Percentiles rank a stretch among this genome's conserved stretches.
phyloP scores from a whole-genome alignment of 345 rosid species.

The Brassica carinata region DNA sequence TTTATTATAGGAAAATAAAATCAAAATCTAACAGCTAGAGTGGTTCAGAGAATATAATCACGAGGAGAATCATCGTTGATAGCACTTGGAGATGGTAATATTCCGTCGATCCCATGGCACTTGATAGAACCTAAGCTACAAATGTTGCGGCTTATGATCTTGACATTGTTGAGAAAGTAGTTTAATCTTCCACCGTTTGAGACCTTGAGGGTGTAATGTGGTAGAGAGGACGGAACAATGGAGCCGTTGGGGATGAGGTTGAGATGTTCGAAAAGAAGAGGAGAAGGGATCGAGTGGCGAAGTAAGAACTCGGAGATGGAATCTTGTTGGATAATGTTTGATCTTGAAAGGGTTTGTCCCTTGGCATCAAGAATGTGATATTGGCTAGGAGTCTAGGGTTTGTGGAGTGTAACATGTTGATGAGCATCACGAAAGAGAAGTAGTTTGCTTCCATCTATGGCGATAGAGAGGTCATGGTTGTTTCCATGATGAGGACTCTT shows the following conservation, averaged over 20 bases:
- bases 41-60: no score
- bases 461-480: slow-evolving; percentile 47
- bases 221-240: slow-evolving; percentile 52
- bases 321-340: slow-evolving; percentile 31
- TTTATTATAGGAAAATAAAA: no score
- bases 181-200: slow-evolving; percentile 55
- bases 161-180: slow-evolving; percentile 63
- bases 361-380: slow-evolving; percentile 82
- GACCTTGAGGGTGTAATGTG: slow-evolving; percentile 51
- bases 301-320: slow-evolving; percentile 57
- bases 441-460: slow-evolving; percentile 71
- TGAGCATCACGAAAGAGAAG: slow-evolving; percentile 70
- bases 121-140: slow-evolving; percentile 66
- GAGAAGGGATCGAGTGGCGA: slow-evolving; percentile 73
- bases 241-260: slow-evolving; percentile 62
- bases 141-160: slow-evolving; percentile 57
- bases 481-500: slow-evolving; percentile 2
- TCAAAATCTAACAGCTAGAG: no score
- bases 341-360: slow-evolving; percentile 53
- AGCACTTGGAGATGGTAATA: slow-evolving; percentile 31
- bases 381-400: slow-evolving; percentile 37
- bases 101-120: slow-evolving; percentile 77
- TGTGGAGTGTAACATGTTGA: slow-evolving; percentile 56
- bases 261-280: slow-evolving; percentile 67
- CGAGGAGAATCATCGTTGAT: slow-evolving; percentile 16